Conservation (phyloP, 306 rosid genomes). For the Hippophae tibetana region DNA sequence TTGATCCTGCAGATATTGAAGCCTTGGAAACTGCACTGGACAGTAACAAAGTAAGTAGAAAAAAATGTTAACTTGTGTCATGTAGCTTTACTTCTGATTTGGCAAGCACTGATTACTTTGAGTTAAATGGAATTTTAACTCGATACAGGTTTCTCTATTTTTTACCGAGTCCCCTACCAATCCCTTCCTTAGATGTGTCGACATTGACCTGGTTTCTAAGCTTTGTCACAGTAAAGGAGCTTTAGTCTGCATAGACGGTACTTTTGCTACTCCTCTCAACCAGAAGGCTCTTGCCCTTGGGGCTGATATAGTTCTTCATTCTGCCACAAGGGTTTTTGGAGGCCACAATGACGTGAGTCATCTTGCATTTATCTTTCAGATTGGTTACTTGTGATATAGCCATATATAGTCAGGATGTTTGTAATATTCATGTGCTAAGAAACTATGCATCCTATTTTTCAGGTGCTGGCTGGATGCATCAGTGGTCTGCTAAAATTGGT, state of each 20-base stretch:
- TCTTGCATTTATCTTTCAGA: too few species aligned
- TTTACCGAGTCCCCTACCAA: slow-evolving; percentile 97
- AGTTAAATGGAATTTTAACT: slow-evolving; percentile 11
- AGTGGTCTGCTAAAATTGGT: slow-evolving; percentile 69
- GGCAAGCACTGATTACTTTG: neutral
- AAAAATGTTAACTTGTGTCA: slow-evolving; percentile 5
- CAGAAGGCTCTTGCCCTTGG: slow-evolving; percentile 91
- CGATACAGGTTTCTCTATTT: slow-evolving; percentile 75
- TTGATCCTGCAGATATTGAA: slow-evolving; percentile 78
- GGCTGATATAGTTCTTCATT: slow-evolving; percentile 85
- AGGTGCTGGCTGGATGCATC: slow-evolving; percentile 86
- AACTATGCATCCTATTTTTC: slow-evolving; percentile 12
- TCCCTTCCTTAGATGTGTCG: slow-evolving; percentile 92
- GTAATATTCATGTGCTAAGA: slow-evolving; percentile 2
- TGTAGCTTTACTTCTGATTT: slow-evolving; percentile 2
- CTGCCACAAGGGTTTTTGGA: slow-evolving; percentile 75
- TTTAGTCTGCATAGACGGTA: slow-evolving; percentile 85
- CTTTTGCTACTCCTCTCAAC: slow-evolving; percentile 92
- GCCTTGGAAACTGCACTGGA: slow-evolving; percentile 68
- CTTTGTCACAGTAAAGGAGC: slow-evolving; percentile 78
- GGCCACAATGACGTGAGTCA: slow-evolving; percentile 89
- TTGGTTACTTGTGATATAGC: too few species aligned
- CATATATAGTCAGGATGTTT: slow-evolving; percentile 1
- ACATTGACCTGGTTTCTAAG: slow-evolving; percentile 81
- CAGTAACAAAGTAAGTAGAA: slow-evolving; percentile 55